A percentile compares a stretch with the other conserved stretches of the same genome.
These are phyloP conservation scores for Irpex sp. DNA, from an alignment of 1,284 basidiomycete species.

Conservation along the genomic window DNA sequence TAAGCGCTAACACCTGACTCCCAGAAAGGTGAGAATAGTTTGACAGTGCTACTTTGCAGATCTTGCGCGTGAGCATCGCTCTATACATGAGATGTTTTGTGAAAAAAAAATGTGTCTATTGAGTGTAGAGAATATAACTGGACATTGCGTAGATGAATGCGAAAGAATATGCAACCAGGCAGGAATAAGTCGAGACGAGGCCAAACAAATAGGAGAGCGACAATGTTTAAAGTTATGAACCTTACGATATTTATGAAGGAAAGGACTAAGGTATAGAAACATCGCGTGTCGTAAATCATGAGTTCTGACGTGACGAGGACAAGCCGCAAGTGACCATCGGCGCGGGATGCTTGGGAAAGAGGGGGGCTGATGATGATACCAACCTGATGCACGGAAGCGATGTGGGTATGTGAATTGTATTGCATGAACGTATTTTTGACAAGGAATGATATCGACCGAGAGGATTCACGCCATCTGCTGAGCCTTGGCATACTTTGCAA, in stretches of 20 bases:
- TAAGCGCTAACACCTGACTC: too few relatives aligned
- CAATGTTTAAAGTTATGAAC: too few relatives aligned
- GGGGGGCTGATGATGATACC: too few relatives aligned
- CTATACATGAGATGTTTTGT: too few relatives aligned
- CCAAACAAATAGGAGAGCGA: neutral
- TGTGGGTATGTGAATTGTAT: neutral
- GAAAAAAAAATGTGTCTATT: too few relatives aligned
- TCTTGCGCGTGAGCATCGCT: too few relatives aligned
- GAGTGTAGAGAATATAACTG: too few relatives aligned
- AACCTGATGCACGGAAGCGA: too few relatives aligned
- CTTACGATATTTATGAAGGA: neutral
- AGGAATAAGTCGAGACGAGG: neutral
- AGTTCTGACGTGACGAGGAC: neutral
- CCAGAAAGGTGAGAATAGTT: too few relatives aligned
- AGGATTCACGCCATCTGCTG: neutral
- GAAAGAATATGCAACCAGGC: too few relatives aligned
- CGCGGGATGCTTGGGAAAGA: neutral
- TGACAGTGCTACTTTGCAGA: too few relatives aligned
- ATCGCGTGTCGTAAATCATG: neutral
- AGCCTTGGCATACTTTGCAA: constrained; percentile 24
- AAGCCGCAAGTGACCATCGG: neutral
- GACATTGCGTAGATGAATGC: too few relatives aligned
- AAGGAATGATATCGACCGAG: neutral
- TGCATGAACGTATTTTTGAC: neutral
- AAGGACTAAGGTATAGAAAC: neutral